Evolutionary conservation across 2,329 filamentous ascomycete genomes (phyloP).

Genomic region (Pseudogymnoascus sp.): DNA sequence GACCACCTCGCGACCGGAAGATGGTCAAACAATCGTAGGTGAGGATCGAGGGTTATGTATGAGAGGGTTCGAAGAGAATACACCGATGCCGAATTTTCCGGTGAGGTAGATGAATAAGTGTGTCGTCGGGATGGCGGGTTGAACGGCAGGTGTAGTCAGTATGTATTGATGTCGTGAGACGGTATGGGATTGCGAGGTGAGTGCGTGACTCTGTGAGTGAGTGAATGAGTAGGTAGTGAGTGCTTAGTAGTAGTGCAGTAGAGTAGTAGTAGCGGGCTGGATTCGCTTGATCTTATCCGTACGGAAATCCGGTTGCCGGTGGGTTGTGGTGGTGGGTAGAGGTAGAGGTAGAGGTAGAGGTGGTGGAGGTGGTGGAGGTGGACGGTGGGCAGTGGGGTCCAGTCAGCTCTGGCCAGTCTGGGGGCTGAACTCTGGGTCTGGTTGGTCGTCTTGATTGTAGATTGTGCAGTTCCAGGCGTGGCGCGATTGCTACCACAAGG

Average conservation of each 20-base stretch:
- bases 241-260: not conserved
- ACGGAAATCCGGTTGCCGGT: conserved; percentile 2
- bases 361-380: not conserved
- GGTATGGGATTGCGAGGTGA: not conserved
- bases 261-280: not conserved
- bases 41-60: not conserved
- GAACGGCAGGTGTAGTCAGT: not conserved
- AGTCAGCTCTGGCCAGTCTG: not conserved
- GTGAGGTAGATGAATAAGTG: not conserved
- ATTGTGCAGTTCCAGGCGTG: not conserved
- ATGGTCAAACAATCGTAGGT: not conserved
- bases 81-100: conserved; percentile 5
- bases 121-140: not conserved
- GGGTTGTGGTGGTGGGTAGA: not conserved
- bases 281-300: conserved; percentile 7
- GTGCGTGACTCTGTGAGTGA: not conserved
- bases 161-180: conserved; percentile 5
- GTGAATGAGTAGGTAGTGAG: not conserved
- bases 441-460: not conserved
- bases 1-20: conserved; percentile 9
- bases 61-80: not conserved
- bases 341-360: not conserved
- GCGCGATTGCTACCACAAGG: not conserved
- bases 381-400: not conserved
- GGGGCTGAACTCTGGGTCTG: not conserved